Percentiles rank a stretch among this genome's conserved stretches.
phyloP scores from a whole-genome alignment of 768 basidiomycete species.

The Coprinellus aureogranulatus region DNA sequence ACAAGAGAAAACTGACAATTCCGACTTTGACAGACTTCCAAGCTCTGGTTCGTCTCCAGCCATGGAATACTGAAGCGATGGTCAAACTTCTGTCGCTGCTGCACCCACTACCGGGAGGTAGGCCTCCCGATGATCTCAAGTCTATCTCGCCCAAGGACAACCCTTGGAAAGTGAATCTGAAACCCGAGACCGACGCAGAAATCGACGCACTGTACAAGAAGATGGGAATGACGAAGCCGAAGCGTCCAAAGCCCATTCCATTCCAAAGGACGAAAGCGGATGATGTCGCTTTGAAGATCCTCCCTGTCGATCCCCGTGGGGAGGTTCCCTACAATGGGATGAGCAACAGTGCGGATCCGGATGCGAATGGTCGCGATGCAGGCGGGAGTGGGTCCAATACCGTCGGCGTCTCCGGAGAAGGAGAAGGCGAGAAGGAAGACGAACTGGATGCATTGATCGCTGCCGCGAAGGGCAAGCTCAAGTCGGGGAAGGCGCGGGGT shows the following conservation, averaged over 20 bases:
- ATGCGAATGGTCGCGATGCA: constrained; percentile 33
- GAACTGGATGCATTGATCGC: constrained; percentile 43
- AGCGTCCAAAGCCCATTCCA: constrained; percentile 46
- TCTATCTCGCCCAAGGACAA: constrained; percentile 25
- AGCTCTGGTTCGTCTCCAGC: constrained; percentile 58
- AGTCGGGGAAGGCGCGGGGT: constrained; percentile 39
- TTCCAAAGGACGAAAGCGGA: constrained; percentile 53
- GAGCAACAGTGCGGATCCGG: constrained; percentile 34
- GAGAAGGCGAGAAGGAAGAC: constrained; percentile 35
- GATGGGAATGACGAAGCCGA: constrained; percentile 39
- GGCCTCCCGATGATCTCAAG: constrained; percentile 12
- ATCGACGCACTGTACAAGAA: constrained; percentile 17
- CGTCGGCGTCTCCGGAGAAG: no score
- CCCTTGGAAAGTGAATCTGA: constrained; percentile 8
- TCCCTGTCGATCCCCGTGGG: constrained; percentile 37
- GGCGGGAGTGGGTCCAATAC: constrained; percentile 43
- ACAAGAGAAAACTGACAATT: no score
- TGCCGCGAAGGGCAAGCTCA: constrained; percentile 36
- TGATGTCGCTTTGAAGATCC: constrained; percentile 52
- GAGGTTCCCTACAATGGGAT: no score
- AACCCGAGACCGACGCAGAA: constrained; percentile 16
- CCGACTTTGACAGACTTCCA: constrained; percentile 51
- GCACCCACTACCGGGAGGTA: constrained; percentile 16
- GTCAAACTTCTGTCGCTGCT: constrained; percentile 50
- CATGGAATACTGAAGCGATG: constrained; percentile 60